Evolutionary conservation across 805 yeast species (phyloP).

Genomic region (Zygosaccharomyces kombuchaensis): DNA sequence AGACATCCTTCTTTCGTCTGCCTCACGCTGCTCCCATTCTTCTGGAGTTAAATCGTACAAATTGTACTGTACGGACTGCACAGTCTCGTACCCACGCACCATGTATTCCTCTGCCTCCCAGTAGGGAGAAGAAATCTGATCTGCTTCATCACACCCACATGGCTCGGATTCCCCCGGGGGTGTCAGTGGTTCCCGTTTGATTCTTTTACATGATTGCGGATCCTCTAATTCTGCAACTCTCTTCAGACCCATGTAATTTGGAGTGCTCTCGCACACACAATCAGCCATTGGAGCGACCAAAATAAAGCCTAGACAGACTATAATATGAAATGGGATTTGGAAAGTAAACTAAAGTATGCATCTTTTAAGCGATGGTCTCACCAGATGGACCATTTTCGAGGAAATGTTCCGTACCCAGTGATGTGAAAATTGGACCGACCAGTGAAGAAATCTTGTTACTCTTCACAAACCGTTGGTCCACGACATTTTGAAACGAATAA

Average conservation of each 20-base stretch:
- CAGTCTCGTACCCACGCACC: conserved; percentile 23
- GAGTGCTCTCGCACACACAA: conserved; percentile 5
- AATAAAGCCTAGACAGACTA: not conserved
- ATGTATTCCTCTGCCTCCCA: conserved; percentile 31
- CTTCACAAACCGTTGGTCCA: not conserved
- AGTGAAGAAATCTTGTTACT: not conserved
- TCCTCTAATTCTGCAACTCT: conserved; percentile 2
- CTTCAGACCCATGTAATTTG: conserved; percentile 3
- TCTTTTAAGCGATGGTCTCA: not conserved
- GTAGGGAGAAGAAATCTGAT: conserved; percentile 14
- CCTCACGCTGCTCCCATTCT: conserved; percentile 17
- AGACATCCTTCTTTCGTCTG: not conserved
- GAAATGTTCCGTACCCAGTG: not conserved
- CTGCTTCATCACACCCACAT: not conserved
- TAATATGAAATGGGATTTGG: not conserved
- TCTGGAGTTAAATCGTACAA: conserved; percentile 25
- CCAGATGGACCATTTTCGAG: not conserved
- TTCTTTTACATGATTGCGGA: not conserved
- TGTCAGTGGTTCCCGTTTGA: conserved; percentile 2
- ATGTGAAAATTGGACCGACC: not conserved
- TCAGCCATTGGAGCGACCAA: conserved; percentile 1
- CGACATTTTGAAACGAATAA: not conserved
- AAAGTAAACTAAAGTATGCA: not conserved
- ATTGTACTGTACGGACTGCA: conserved; percentile 18
- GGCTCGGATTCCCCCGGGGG: conserved; percentile 1